Base-by-base conservation (phyloP, 192 early-diverging fungal species). In the Coemansia aciculifera region DNA sequence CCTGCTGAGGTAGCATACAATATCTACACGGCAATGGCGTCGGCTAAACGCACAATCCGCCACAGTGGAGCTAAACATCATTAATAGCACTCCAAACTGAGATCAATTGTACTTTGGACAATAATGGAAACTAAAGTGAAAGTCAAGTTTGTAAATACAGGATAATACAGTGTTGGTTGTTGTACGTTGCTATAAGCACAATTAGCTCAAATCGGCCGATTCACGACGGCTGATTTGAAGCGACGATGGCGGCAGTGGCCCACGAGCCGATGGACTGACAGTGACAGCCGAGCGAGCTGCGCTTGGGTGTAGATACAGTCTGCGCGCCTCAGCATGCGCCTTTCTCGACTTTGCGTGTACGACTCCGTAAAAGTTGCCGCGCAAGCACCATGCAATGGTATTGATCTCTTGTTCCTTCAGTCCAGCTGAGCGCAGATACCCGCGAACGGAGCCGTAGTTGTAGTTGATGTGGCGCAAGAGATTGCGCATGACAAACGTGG, bases 301-400 rank as follows among this genome's bases (percentile, higher is more conserved):
- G 12, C 39, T 59, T 29, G 75, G 70, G 54, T 69, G 69, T 17
- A 72, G 51, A 19, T 73, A 69, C 7, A 69, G 5, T 29, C 44
- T 61, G 65, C 60, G 74, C 39, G 67, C 67, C 29, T 71, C 43
- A 17, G n/a, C 46, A 24, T 67, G 65, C 1, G 46, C 65, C 44
- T 37, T 60, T 10, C 67, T 52, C 7, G 63, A 59, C 57, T 69
- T 56, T 11, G 62, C 62, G 11, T 66, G 70, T 19, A 64, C 79
- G 37, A 81, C 61, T 31, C 67, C 74, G 36, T 68, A 81, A 67
- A 81, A 81, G 71, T 81, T 81, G 10, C 80, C 80, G 12, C 80
- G 71, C 62, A 83, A 72, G 36, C 80, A 83, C 75, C 75, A 78
- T 12, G 75, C 80, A 31, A 83, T 78, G 43, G 74, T 71, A 48